Base-by-base conservation (phyloP, 148 eudicot species). In the Chenopodium suecicum region DNA sequence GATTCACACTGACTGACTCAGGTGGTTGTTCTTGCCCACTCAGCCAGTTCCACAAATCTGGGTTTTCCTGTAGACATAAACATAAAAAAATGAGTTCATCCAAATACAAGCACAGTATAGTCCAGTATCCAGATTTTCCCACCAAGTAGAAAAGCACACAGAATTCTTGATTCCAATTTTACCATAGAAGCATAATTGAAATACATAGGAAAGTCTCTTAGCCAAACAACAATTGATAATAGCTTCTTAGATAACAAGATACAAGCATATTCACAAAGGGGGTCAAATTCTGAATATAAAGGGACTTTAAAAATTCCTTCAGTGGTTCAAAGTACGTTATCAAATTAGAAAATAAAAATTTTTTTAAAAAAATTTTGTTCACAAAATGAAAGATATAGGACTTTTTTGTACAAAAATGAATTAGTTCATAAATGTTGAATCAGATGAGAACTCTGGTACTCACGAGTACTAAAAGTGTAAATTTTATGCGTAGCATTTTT, bases 21-120 rank as follows among this genome's bases (percentile, higher is more conserved):
- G 99, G 99, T 65, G 98, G 92, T 72, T 87, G 86, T 84, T 94
- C 99, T 81, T 96, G 98, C 56, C 91, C 90, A 75, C 87, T 89
- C 74, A 96, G 83, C 99, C 99, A 96, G 88, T 87, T 92, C 99
- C 99, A 96, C 72, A 96, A 83, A 86, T 92, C 95, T 47, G 99
- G 99, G 84, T 92, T 96, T 83, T 96, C 99, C 99, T 96, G 88
- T 82, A 84, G 23, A 14, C 32, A 77, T 23, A 44, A 69, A 12
- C 46, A 52, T 76, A 68, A 29, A 54, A 54, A 27, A 13, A 62
- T 5, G 34, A 83, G n/a, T 29, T 60, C 73, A 41, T 41, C 11
- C 41, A 64, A 20, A 50, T 50, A 64, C 27, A 62, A 76, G 48
- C 31, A 32, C 68, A 64, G 23, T 48, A 48, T 48, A 11, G 13